phyloP scores from a whole-genome alignment of 192 early-diverging fungal genomes.

The Haplosporangium gracile region DNA sequence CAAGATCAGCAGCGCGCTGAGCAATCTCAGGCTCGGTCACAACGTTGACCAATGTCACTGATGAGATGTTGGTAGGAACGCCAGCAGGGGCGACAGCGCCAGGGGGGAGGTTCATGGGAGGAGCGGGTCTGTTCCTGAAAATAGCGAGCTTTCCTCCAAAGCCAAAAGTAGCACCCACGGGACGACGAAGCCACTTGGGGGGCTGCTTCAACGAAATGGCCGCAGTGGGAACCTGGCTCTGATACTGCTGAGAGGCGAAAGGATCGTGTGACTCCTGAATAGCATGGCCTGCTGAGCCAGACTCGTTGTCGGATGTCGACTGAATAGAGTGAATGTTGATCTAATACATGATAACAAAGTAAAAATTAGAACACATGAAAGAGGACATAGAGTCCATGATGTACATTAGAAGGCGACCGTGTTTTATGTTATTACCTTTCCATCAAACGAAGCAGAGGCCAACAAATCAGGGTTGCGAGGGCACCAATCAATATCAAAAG shows the following conservation, averaged over 20 bases:
- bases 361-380: neutral
- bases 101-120: constrained; percentile 57
- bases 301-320: constrained; percentile 58
- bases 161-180: constrained; percentile 87
- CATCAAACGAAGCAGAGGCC: constrained; percentile 92
- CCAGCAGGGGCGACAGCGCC: constrained; percentile 48
- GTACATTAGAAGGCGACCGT: neutral
- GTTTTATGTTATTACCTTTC: constrained; percentile 64
- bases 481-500: constrained; percentile 97
- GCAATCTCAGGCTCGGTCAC: constrained; percentile 82
- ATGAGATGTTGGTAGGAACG: constrained; percentile 42
- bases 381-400: neutral
- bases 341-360: constrained; percentile 24
- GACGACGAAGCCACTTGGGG: constrained; percentile 95
- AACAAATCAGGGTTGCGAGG: constrained; percentile 93
- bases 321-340: constrained; percentile 88
- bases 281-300: constrained; percentile 11
- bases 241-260: constrained; percentile 71
- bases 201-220: constrained; percentile 82
- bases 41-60: constrained; percentile 74
- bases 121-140: constrained; percentile 72
- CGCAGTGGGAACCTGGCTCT: constrained; percentile 39
- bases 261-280: constrained; percentile 73
- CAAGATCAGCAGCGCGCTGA: constrained; percentile 78
- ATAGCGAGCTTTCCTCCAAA: constrained; percentile 92